Evolutionary conservation across 345 rosid genomes (phyloP), one percentile per base, ranked within the genome.

Genomic region (Heritiera littoralis): DNA sequence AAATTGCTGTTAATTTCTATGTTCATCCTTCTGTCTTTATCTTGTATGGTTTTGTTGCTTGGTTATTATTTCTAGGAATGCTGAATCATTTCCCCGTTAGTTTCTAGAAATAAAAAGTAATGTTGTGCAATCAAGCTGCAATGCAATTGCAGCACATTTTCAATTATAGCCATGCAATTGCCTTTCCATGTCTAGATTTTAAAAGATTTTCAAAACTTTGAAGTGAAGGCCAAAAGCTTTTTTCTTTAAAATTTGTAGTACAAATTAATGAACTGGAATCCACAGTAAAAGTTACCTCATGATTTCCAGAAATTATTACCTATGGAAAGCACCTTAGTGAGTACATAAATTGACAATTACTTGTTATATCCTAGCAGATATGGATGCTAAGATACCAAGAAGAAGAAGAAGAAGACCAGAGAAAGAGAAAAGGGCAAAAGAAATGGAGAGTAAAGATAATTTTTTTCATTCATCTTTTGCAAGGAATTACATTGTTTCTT

Each of bases 1-100:
- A 28, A 70, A 18, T 38, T 65, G 80, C 51, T 67, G 54, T 74
- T 74, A 41, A n/a, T 67, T 45, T 45, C 73, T 9, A 20, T 68
- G 73, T 23, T 66, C 49, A 20, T 43, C 12, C 32, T 67, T 43
- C 7, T 67, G 32, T 20, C 28, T 56, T 52, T 13, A n/a, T 56
- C 28, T 18, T 56, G 10, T n/a, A 56, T n/a, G 38, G 2, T 59
- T 59, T 59, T 23, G 32, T 20, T 28, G 40, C 38, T 60, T 23
- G 23, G 38, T 35, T 35, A 60, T 60, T 60, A 23, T 23, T 30
- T 63, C 41, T 63, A 30, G 43, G 41, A 63, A 63, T 28, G 66
- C 41, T 13, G 41, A 63, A 63, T 12, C 41, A 63, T 30, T 30
- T 30, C 10, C 40, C 38, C 35, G 9, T 59, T 59, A 28, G 65